Evolutionary conservation across 371 early-diverging fungal genomes (phyloP).

Genomic region (Mortierella sp.): DNA sequence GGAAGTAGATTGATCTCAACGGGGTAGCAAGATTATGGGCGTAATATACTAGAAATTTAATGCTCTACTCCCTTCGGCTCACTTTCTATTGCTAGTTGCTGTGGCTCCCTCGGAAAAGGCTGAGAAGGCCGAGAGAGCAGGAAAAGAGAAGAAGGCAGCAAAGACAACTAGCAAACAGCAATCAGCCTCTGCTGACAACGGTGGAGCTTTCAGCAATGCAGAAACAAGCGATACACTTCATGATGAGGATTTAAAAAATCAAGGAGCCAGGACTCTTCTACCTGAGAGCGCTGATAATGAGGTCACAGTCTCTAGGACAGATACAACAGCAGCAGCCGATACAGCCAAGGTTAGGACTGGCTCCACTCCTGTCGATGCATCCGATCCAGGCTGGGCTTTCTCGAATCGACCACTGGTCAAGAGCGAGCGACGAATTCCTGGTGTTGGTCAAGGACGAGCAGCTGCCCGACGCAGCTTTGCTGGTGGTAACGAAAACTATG

Average conservation of each 20-base stretch:
- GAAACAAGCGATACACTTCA: too few species aligned
- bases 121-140: background rate
- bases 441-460: constrained; percentile 38
- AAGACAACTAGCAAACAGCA: background rate
- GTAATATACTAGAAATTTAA: too few species aligned
- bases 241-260: background rate
- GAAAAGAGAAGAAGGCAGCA: background rate
- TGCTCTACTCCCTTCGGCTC: too few species aligned
- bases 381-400: constrained; percentile 34
- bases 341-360: too few species aligned
- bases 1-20: too few species aligned
- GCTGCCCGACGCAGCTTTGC: constrained; percentile 14
- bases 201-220: too few species aligned
- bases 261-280: background rate
- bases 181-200: background rate
- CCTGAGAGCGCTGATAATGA: background rate
- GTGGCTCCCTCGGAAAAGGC: constrained; percentile 45
- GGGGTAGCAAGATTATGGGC: too few species aligned
- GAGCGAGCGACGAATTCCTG: constrained; percentile 34
- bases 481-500: constrained; percentile 38
- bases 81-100: constrained; percentile 21
- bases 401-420: constrained; percentile 47
- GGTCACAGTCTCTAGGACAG: background rate
- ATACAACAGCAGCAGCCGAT: background rate
- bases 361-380: background rate